These are phyloP conservation scores for Micromonas commoda DNA, from an alignment of 139 green algal species.

Conservation along the genomic window DNA sequence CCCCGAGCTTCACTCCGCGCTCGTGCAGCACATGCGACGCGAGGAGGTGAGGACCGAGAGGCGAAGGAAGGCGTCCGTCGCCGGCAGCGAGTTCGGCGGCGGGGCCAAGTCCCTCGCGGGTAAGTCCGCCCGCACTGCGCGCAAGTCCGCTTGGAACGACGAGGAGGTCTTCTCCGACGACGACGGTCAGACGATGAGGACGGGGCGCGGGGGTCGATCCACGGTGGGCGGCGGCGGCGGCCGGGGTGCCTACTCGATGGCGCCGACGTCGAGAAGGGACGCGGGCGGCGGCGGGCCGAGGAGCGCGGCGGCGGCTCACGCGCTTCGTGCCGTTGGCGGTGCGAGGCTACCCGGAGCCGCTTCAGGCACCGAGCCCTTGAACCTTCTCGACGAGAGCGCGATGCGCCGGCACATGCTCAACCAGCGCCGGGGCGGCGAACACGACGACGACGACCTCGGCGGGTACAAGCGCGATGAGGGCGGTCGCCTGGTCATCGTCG, in stretches of 20 bases:
- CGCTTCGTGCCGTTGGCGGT: conserved; percentile 24
- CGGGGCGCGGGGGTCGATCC: conserved; percentile 19
- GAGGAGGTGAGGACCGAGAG: conserved; percentile 49
- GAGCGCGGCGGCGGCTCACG: conserved; percentile 26
- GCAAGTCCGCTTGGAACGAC: conserved; percentile 58
- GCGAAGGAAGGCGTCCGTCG: conserved; percentile 34
- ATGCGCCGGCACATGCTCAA: conserved; percentile 47
- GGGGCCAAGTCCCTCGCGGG: neutral
- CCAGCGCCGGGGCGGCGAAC: conserved; percentile 8
- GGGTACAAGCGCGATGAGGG: conserved; percentile 42
- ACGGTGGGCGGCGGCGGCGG: conserved; percentile 13
- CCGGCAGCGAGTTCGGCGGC: neutral
- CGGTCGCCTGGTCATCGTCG: conserved; percentile 63
- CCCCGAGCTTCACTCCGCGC: conserved; percentile 61
- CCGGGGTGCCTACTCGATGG: conserved; percentile 4
- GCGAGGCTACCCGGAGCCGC: conserved; percentile 3
- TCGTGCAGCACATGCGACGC: conserved; percentile 86
- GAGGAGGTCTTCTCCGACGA: conserved; percentile 73
- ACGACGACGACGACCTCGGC: conserved; percentile 33
- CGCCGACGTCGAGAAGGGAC: neutral
- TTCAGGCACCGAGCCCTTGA: conserved; percentile 53
- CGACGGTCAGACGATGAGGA: too few species aligned
- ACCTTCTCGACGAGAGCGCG: conserved; percentile 69
- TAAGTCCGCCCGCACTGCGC: neutral
- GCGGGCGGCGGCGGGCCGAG: too few species aligned